Percentiles rank a stretch among this genome's conserved stretches.
Evolutionary conservation across 495 filamentous ascomycete genomes (phyloP).

Genomic region (Lichina pygmaea): DNA sequence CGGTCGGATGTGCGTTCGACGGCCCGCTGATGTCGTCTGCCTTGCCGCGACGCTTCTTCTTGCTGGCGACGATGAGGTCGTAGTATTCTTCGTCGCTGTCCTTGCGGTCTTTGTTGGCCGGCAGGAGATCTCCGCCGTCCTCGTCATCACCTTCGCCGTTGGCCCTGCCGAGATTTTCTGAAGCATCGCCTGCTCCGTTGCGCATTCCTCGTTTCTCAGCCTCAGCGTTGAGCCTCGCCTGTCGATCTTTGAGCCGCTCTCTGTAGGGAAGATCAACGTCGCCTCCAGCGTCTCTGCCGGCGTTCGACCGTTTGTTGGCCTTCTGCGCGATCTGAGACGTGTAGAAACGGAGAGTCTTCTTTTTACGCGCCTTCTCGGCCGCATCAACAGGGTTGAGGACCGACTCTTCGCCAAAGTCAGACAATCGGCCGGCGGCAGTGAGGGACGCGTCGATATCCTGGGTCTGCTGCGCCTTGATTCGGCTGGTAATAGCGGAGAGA

Average conservation of each 20-base stretch:
- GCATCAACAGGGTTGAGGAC: constrained; percentile 33
- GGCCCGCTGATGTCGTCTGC: constrained; percentile 11
- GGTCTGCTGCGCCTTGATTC: constrained; percentile 2
- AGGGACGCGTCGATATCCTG: constrained; percentile 5
- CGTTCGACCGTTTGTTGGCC: constrained; percentile 56
- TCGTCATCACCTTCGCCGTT: constrained; percentile 26
- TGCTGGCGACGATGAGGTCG: constrained; percentile 47
- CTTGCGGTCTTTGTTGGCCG: constrained; percentile 18
- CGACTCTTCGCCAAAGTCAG: constrained; percentile 43
- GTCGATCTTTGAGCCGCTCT: constrained; percentile 63
- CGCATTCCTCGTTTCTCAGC: constrained; percentile 48
- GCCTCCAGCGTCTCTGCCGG: constrained; percentile 63
- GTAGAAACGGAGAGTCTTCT: constrained; percentile 83
- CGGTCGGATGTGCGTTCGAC: constrained; percentile 8
- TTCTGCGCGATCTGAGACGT: constrained; percentile 89
- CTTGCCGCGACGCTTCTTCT: constrained; percentile 40
- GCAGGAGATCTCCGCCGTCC: constrained; percentile 36
- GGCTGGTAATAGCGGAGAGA: constrained; percentile 14
- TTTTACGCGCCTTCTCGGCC: constrained; percentile 59
- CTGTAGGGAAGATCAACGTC: constrained; percentile 78
- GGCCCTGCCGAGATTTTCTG: constrained; percentile 26
- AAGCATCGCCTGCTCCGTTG: constrained; percentile 22
- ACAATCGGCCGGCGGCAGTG: constrained; percentile 12
- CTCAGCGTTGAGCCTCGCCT: constrained; percentile 59
- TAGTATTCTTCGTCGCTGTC: constrained; percentile 64